A percentile compares a stretch with the other conserved stretches of the same genome.
phyloP scores from a whole-genome alignment of 1,284 basidiomycete species.

The Sporisorium iseilematis-ciliati region DNA sequence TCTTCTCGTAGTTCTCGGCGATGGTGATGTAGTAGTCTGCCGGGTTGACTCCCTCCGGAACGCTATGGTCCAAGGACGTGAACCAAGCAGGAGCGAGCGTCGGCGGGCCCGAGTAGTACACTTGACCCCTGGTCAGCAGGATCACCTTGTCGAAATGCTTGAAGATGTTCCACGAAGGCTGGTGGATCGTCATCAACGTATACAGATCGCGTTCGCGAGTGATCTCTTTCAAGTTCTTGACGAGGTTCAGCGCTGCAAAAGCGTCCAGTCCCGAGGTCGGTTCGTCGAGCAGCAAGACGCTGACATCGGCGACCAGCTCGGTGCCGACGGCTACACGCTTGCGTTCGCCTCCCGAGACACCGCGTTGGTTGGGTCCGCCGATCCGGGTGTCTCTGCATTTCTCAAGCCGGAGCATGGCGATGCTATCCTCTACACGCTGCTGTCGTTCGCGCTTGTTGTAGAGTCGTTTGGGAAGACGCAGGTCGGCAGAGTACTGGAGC shows the following conservation, averaged over 20 bases:
- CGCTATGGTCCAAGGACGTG: constrained; percentile 24
- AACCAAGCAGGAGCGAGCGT: constrained; percentile 46
- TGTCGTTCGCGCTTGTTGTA: constrained; percentile 44
- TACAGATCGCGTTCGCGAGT: constrained; percentile 39
- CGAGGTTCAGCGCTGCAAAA: constrained; percentile 47
- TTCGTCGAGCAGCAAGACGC: constrained; percentile 57
- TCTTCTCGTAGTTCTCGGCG: constrained; percentile 55
- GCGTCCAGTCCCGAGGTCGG: constrained; percentile 57
- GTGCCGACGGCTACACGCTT: constrained; percentile 52
- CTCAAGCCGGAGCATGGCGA: constrained; percentile 54
- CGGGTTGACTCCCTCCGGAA: constrained; percentile 49
- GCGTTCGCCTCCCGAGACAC: constrained; percentile 57
- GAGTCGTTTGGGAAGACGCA: constrained; percentile 38
- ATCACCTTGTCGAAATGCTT: constrained; percentile 52
- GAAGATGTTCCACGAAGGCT: constrained; percentile 60
- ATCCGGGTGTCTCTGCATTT: constrained; percentile 51
- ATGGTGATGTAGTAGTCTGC: constrained; percentile 53
- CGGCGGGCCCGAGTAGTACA: constrained; percentile 53
- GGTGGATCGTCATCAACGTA: constrained; percentile 58
- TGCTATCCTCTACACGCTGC: constrained; percentile 53
- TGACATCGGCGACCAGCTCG: constrained; percentile 49
- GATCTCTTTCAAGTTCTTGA: constrained; percentile 52
- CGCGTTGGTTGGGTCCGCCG: constrained; percentile 48
- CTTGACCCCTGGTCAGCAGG: constrained; percentile 48
- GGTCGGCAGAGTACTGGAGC: constrained; percentile 54